phyloP scores from a whole-genome alignment of 306 rosid genomes.

The Albizia julibrissin region DNA sequence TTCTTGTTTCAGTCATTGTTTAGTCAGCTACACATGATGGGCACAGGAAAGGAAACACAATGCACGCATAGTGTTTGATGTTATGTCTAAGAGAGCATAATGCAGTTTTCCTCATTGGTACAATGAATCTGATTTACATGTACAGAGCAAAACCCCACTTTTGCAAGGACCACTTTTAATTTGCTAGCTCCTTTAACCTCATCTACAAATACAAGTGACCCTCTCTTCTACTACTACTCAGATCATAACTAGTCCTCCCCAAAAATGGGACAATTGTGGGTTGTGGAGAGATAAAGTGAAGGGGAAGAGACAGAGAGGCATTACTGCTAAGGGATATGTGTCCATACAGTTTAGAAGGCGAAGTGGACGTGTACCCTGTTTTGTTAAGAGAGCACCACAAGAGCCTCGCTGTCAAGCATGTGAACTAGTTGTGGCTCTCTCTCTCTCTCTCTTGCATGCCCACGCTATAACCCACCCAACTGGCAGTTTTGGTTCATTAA shows the following conservation, averaged over 20 bases:
- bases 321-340: constrained; percentile 52
- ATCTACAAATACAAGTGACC: constrained; percentile 19
- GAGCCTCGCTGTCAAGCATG: constrained; percentile 90
- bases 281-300: constrained; percentile 26
- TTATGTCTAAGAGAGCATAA: constrained; percentile 15
- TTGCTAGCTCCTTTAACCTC: not conserved
- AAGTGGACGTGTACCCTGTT: constrained; percentile 67
- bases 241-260: constrained; percentile 30
- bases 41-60: constrained; percentile 37
- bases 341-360: constrained; percentile 55
- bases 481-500: constrained; percentile 40
- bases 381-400: constrained; percentile 53
- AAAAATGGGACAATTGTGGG: constrained; percentile 21
- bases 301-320: constrained; percentile 26
- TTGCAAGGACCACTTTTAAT: constrained; percentile 37
- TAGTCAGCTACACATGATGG: constrained; percentile 46
- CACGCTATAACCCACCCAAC: constrained; percentile 34
- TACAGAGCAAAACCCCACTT: constrained; percentile 1
- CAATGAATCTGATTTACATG: constrained; percentile 32
- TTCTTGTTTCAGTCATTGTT: constrained; percentile 29
- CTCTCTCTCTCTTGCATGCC: constrained; percentile 42
- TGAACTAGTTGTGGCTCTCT: constrained; percentile 51
- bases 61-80: constrained; percentile 21
- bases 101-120: constrained; percentile 35
- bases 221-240: constrained; percentile 19